Evolutionary conservation across 805 yeast species (phyloP).

Genomic region (Sungouiozyma ichnusensis): DNA sequence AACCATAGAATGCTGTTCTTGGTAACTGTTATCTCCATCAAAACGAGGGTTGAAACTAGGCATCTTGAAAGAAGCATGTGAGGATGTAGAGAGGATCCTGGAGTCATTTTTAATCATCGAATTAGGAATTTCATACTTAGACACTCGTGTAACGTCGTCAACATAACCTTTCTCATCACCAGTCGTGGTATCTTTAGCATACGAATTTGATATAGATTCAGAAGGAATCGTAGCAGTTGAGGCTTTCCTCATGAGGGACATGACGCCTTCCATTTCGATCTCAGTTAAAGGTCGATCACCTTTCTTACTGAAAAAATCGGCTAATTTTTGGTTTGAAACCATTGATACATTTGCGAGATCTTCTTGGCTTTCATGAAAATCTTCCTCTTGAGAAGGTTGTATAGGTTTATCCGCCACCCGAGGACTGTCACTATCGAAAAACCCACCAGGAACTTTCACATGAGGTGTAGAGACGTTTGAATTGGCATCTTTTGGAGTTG

Average conservation of each 20-base stretch:
- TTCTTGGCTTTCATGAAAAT: too few species aligned
- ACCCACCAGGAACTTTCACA: constrained; percentile 2
- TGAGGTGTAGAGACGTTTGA: too few species aligned
- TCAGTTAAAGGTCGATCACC: constrained; percentile 68
- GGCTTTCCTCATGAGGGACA: constrained; percentile 41
- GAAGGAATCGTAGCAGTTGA: background rate
- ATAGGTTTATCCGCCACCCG: background rate
- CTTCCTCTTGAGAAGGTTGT: background rate
- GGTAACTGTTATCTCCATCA: constrained; percentile 11
- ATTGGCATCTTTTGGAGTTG: background rate
- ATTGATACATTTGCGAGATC: constrained; percentile 6
- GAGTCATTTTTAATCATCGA: background rate
- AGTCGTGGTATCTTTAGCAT: background rate
- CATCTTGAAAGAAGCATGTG: constrained; percentile 12
- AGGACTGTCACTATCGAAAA: background rate
- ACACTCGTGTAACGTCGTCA: background rate
- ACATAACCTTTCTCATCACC: background rate
- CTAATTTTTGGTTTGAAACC: constrained; percentile 31
- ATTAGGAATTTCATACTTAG: background rate
- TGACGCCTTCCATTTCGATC: constrained; percentile 73
- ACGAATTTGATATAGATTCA: background rate
- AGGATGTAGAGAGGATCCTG: constrained; percentile 1
- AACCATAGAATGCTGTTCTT: constrained; percentile 5
- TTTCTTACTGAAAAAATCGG: constrained; percentile 59
- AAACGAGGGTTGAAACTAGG: constrained; percentile 32